Conservation (phyloP, 495 filamentous ascomycete species). For the Penicillium pulvis region DNA sequence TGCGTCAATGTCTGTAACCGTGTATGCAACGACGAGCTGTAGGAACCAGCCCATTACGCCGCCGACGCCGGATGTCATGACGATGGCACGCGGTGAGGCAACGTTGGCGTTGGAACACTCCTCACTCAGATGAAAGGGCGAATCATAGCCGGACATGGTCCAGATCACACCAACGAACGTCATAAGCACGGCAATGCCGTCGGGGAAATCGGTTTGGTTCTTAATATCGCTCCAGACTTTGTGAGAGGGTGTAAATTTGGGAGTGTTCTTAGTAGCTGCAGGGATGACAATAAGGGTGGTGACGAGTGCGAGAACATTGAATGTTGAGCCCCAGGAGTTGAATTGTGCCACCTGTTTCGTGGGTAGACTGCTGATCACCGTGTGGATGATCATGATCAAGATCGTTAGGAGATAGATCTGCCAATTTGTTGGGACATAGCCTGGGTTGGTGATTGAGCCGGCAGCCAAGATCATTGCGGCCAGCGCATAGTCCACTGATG, state of each 20-base stretch:
- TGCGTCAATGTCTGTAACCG: conserved; percentile 65
- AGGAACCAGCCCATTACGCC: conserved; percentile 75
- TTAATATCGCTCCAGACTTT: conserved; percentile 73
- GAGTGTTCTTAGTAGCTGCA: conserved; percentile 55
- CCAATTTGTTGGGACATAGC: conserved; percentile 64
- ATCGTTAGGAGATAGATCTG: conserved; percentile 72
- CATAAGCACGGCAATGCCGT: conserved; percentile 74
- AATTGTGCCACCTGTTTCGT: conserved; percentile 74
- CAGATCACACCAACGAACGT: conserved; percentile 69
- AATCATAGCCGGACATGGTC: conserved; percentile 72
- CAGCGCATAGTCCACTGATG: conserved; percentile 62
- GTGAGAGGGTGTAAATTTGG: conserved; percentile 63
- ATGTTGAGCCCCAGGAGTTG: conserved; percentile 73
- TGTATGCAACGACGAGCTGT: conserved; percentile 80
- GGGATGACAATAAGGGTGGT: conserved; percentile 73
- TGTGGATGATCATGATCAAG: conserved; percentile 71
- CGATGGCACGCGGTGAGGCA: conserved; percentile 75
- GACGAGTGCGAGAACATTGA: conserved; percentile 72
- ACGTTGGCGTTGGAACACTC: conserved; percentile 78
- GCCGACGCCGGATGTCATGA: conserved; percentile 68
- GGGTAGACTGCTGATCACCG: conserved; percentile 71
- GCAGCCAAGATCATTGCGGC: conserved; percentile 75
- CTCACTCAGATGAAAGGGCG: conserved; percentile 74
- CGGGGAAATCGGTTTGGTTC: conserved; percentile 69
- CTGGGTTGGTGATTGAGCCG: conserved; percentile 66